Evolutionary conservation across 2,329 filamentous ascomycete genomes (phyloP), one percentile per base, ranked within the genome.

Genomic region (Ophiostoma quercus): DNA sequence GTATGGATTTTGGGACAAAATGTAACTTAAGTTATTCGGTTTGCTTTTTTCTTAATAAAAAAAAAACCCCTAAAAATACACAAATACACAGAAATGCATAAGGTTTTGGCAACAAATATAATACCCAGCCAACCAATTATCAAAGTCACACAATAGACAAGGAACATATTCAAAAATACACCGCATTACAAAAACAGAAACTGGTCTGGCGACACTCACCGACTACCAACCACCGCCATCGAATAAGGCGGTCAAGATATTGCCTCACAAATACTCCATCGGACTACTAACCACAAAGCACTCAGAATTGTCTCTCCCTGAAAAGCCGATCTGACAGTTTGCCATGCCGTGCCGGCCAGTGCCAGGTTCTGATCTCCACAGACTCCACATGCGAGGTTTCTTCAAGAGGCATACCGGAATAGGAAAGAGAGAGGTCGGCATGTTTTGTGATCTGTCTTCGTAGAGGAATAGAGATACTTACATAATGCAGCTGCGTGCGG

Each of bases 231-330:
- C 39, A 41, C 47, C 16, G 14, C 22, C 14, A 7, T 57, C n/a
- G 22, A 60, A 62, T 32, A 62, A 62, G 32, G 57, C 57, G 57
- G 57, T 62, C n/a, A 62, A 32, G 25, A 32, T 32, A 62, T 62
- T 62, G 57, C 57, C 57, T 62, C 57, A 29, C n/a, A 57, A 22
- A 57, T 57, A 25, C 47, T 54, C n/a, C 7, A n/a, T 54, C 25
- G 25, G 25, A 22, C 47, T 54, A 47, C 43, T 29, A 2, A 4
- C 3, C 5, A 41, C 39, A n/a, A 8, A 2, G 19, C 19, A 47
- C 19, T 34, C 4, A 2, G 1, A n/a, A 12, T 14, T 47, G 5
- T 47, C 41, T 47, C 43, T 47, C 43, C 43, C 41, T 47, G 14
- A 47, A 47, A 47, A 47, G 16, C 43, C 51, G 51, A 57, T 57